These are phyloP conservation scores for Fusarium compactum DNA, from an alignment of 2,329 filamentous ascomycete species.

Conservation along the genomic window DNA sequence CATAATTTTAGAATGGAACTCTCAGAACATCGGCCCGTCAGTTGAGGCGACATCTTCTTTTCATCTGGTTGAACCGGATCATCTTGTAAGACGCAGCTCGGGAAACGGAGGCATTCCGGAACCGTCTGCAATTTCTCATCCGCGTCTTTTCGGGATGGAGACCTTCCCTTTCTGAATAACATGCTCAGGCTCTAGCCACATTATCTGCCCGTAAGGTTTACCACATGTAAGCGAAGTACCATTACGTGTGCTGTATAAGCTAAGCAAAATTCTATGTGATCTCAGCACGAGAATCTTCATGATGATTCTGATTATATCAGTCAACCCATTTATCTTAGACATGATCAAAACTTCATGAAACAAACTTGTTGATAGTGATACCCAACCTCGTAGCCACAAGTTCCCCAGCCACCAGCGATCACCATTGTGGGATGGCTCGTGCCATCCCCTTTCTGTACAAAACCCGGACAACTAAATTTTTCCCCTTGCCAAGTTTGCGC, in stretches of 20 bases:
- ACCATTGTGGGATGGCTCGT: conserved; percentile 17
- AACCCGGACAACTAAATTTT: conserved; percentile 55
- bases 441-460: conserved; percentile 33
- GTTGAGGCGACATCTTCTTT: background rate
- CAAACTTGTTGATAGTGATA: conserved; percentile 6
- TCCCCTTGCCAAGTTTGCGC: conserved; percentile 47
- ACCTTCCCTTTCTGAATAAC: conserved; percentile 14
- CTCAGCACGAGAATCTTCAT: background rate
- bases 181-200: conserved; percentile 21
- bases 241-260: background rate
- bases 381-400: conserved; percentile 22
- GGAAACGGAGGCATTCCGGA: conserved; percentile 25
- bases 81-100: conserved; percentile 29
- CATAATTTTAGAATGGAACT: background rate
- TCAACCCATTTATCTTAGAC: background rate
- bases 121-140: conserved; percentile 8
- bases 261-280: background rate
- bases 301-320: background rate
- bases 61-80: background rate
- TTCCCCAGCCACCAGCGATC: conserved; percentile 29
- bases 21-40: background rate
- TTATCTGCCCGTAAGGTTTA: background rate
- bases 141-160: conserved; percentile 12
- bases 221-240: background rate
- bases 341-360: background rate